A percentile compares a stretch with the other conserved stretches of the same genome.
These are phyloP conservation scores for Chiua virens DNA, from an alignment of 768 basidiomycete species.

Conservation along the genomic window DNA sequence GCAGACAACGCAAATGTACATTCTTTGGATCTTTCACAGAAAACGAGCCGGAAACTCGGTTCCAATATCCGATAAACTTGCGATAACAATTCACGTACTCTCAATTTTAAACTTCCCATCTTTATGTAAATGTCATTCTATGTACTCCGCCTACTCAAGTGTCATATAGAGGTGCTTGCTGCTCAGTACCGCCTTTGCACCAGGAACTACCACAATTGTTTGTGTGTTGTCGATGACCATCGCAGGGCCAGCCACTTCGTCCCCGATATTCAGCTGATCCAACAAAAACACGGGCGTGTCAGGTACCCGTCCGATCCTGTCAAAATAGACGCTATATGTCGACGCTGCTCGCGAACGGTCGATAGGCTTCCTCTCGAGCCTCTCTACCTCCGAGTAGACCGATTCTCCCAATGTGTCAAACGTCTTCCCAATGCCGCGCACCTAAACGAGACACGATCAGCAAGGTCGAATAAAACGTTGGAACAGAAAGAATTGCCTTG, in stretches of 20 bases:
- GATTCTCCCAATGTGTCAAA: constrained; percentile 79
- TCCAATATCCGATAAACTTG: background rate
- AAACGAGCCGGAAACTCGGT: background rate
- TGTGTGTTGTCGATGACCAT: constrained; percentile 96
- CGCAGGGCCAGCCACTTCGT: constrained; percentile 78
- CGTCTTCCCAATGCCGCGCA: constrained; percentile 89
- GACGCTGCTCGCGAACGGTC: constrained; percentile 47
- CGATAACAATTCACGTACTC: no score
- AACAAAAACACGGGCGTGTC: constrained; percentile 82
- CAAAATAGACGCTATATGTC: constrained; percentile 76
- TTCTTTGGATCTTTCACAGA: background rate
- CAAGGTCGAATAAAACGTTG: background rate
- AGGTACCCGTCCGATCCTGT: constrained; percentile 69
- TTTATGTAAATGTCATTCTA: constrained; percentile 2
- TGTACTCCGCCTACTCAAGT: constrained; percentile 28
- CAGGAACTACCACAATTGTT: constrained; percentile 86
- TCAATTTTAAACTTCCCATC: background rate
- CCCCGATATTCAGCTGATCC: constrained; percentile 63
- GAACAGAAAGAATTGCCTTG: constrained; percentile 49
- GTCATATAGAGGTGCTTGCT: constrained; percentile 66
- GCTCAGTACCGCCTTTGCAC: constrained; percentile 62
- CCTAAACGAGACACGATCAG: constrained; percentile 37
- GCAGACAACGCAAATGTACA: no score
- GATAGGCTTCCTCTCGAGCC: constrained; percentile 43
- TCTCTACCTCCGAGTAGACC: constrained; percentile 71